These are phyloP conservation scores for Scutellaria barbata DNA, from an alignment of 257 asterid genomes.

Conservation along the genomic window DNA sequence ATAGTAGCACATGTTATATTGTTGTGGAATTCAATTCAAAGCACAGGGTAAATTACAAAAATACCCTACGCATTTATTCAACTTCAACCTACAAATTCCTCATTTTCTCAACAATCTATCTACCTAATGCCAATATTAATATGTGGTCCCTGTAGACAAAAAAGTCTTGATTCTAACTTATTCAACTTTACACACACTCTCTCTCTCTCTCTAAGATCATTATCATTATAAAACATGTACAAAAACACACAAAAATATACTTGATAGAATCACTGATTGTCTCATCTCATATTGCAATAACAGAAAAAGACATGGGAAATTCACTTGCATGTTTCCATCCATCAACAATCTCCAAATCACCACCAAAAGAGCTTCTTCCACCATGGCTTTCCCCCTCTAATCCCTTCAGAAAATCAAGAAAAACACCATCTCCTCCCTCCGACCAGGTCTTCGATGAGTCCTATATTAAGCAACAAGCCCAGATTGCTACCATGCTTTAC, in stretches of 20 bases:
- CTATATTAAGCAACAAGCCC: constrained; percentile 61
- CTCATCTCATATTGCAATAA: not conserved
- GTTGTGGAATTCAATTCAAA: constrained; percentile 22
- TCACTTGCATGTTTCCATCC: constrained; percentile 58
- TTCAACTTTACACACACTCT: constrained; percentile 30
- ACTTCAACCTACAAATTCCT: constrained; percentile 13
- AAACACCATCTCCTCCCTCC: constrained; percentile 21
- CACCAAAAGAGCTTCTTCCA: constrained; percentile 42
- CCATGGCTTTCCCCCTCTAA: constrained; percentile 49
- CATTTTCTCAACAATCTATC: constrained; percentile 19
- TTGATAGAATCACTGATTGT: constrained; percentile 5
- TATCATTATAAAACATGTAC: constrained; percentile 2
- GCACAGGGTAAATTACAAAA: constrained; percentile 9
- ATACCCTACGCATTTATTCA: constrained; percentile 18
- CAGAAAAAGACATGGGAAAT: constrained; percentile 50
- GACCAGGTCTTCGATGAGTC: constrained; percentile 43
- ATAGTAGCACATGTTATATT: constrained; percentile 28
- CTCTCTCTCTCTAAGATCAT: not conserved
- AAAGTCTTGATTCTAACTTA: constrained; percentile 24
- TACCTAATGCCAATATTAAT: constrained; percentile 31
- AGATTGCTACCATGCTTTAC: constrained; percentile 59
- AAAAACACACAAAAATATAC: not conserved
- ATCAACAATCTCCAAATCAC: constrained; percentile 34
- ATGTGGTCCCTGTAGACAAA: constrained; percentile 14
- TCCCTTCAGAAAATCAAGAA: constrained; percentile 45